A percentile compares a stretch with the other conserved stretches of the same genome.
Evolutionary conservation across 805 yeast genomes (phyloP).

Genomic region (Yamadazyma akitaensis): DNA sequence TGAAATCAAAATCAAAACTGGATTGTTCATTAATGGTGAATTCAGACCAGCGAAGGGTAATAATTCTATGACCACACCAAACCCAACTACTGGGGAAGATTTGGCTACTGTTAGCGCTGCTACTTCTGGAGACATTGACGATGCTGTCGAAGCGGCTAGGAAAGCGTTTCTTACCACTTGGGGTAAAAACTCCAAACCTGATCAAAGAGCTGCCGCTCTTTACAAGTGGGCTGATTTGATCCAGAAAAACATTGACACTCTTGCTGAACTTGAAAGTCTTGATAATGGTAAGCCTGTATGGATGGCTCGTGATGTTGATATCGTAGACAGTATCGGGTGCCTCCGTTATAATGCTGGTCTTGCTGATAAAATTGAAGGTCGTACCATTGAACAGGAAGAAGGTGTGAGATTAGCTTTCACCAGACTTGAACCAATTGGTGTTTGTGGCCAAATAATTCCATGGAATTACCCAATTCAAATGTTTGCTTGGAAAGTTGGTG

Average conservation of each 20-base stretch:
- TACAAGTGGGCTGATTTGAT: slow-evolving; percentile 50
- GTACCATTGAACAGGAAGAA: slow-evolving; percentile 56
- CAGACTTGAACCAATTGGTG: slow-evolving; percentile 43
- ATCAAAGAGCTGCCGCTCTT: slow-evolving; percentile 44
- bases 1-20: slow-evolving; percentile 18
- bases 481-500: slow-evolving; percentile 49
- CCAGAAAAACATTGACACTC: slow-evolving; percentile 44
- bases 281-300: slow-evolving; percentile 55
- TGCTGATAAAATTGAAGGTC: slow-evolving; percentile 68
- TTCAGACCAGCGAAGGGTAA: slow-evolving; percentile 38
- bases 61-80: slow-evolving; percentile 39
- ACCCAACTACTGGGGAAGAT: slow-evolving; percentile 54
- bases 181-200: slow-evolving; percentile 49
- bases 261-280: slow-evolving; percentile 56
- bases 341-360: slow-evolving; percentile 70
- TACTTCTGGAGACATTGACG: slow-evolving; percentile 48
- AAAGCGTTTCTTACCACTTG: slow-evolving; percentile 39
- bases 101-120: slow-evolving; percentile 53
- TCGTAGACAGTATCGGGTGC: slow-evolving; percentile 52
- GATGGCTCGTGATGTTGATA: slow-evolving; percentile 53
- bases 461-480: slow-evolving; percentile 52
- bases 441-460: slow-evolving; percentile 51
- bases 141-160: slow-evolving; percentile 52
- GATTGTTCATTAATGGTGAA: slow-evolving; percentile 53
- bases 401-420: slow-evolving; percentile 41